Conservation (phyloP, 257 asterid genomes). For the Leonotis leonurus region DNA sequence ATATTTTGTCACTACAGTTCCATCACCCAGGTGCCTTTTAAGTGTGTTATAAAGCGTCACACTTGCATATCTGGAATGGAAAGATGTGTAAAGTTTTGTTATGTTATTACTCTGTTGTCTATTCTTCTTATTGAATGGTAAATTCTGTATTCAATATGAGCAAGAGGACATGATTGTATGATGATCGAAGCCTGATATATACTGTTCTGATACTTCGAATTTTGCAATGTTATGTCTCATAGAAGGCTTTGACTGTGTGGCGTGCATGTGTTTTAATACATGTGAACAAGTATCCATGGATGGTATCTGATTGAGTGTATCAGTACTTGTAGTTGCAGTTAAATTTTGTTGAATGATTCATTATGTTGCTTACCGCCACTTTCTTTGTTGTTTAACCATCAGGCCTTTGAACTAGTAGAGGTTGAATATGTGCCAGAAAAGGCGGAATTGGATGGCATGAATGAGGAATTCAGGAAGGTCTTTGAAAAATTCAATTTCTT, state of each 20-base stretch:
- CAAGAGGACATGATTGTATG: neutral
- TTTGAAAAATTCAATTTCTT: constrained; percentile 76
- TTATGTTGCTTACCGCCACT: neutral
- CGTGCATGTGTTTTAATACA: neutral
- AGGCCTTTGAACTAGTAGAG: constrained; percentile 67
- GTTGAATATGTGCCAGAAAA: constrained; percentile 87
- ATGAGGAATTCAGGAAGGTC: constrained; percentile 77
- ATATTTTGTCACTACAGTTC: neutral
- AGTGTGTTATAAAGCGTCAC: neutral
- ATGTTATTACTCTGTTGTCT: neutral
- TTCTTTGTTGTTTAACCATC: constrained; percentile 5
- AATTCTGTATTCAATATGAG: neutral
- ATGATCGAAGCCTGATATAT: neutral
- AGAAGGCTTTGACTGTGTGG: too few relatives aligned
- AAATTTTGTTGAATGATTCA: neutral
- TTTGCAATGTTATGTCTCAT: too few relatives aligned
- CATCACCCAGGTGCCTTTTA: neutral
- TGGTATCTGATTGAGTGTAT: neutral
- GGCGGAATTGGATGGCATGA: constrained; percentile 62
- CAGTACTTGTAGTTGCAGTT: neutral
- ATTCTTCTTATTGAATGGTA: neutral
- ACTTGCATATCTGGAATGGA: neutral
- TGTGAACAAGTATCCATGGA: neutral
- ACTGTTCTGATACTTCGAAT: too few relatives aligned
- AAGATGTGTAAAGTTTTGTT: neutral